phyloP scores from a whole-genome alignment of 106 monocot genomes.

The Chionographis japonica region DNA sequence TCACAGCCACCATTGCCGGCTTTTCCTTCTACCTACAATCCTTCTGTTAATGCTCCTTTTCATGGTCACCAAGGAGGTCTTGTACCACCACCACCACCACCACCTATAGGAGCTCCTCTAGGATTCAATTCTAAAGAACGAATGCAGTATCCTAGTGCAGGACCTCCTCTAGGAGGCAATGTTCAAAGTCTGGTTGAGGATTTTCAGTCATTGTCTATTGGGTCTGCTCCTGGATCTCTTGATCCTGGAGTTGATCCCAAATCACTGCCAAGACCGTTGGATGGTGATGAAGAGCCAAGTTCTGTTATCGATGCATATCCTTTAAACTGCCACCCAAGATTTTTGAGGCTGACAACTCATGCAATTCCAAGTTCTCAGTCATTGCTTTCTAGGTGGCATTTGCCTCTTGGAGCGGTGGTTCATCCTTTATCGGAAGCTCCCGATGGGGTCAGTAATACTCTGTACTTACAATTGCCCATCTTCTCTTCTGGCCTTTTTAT shows the following conservation, averaged over 20 bases:
- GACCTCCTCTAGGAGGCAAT: slow-evolving; percentile 44
- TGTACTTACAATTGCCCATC: background rate
- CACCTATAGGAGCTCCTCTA: slow-evolving; percentile 34
- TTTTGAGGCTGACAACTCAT: slow-evolving; percentile 82
- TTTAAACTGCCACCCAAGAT: slow-evolving; percentile 84
- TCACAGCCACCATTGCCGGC: slow-evolving; percentile 25
- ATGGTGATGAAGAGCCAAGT: slow-evolving; percentile 55
- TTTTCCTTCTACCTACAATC: slow-evolving; percentile 15
- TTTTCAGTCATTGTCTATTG: slow-evolving; percentile 83
- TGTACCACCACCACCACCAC: slow-evolving; percentile 28
- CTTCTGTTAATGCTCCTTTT: slow-evolving; percentile 27
- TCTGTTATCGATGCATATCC: slow-evolving; percentile 61
- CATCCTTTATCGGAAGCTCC: slow-evolving; percentile 89
- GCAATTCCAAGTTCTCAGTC: slow-evolving; percentile 94
- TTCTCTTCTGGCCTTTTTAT: background rate
- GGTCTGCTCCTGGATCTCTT: slow-evolving; percentile 71
- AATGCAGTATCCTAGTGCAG: slow-evolving; percentile 41
- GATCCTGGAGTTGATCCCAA: slow-evolving; percentile 68
- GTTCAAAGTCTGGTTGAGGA: slow-evolving; percentile 84
- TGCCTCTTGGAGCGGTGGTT: slow-evolving; percentile 87
- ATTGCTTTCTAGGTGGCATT: slow-evolving; percentile 86
- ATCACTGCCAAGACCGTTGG: slow-evolving; percentile 74
- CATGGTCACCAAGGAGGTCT: slow-evolving; percentile 25
- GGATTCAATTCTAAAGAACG: slow-evolving; percentile 37
- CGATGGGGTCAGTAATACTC: slow-evolving; percentile 63